phyloP scores from a whole-genome alignment of 225 moss, liverwort and hornwort species.

The Marchantia polymorpha region DNA sequence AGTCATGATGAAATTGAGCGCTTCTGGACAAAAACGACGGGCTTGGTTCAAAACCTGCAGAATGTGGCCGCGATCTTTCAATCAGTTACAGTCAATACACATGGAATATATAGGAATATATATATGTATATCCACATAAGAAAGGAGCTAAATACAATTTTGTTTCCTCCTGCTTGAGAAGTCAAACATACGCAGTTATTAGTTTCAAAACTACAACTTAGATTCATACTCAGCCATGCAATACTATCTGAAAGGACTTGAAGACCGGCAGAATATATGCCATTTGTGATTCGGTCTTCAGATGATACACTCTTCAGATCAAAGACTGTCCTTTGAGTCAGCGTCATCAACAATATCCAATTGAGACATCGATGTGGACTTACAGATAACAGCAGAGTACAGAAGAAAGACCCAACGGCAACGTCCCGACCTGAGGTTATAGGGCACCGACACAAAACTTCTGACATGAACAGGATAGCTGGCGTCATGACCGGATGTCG shows the following conservation, averaged over 20 bases:
- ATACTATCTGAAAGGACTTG: too few relatives aligned
- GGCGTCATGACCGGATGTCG: constrained; percentile 98
- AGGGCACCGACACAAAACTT: constrained; percentile 83
- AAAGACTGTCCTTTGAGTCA: background rate
- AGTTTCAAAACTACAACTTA: too few relatives aligned
- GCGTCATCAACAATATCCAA: background rate
- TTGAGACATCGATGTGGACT: constrained; percentile 19
- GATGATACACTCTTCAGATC: background rate
- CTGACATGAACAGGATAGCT: constrained; percentile 82
- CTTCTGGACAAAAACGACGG: constrained; percentile 88
- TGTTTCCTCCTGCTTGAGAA: too few relatives aligned
- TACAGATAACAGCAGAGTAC: constrained; percentile 80
- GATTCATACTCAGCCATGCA: too few relatives aligned
- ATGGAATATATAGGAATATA: too few relatives aligned
- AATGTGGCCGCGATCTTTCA: background rate
- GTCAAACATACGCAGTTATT: too few relatives aligned
- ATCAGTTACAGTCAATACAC: too few relatives aligned
- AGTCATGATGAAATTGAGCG: constrained; percentile 73
- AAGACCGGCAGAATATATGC: too few relatives aligned
- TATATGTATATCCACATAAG: too few relatives aligned
- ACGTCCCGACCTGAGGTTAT: constrained; percentile 79
- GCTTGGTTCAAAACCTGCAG: constrained; percentile 74
- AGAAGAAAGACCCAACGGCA: constrained; percentile 74
- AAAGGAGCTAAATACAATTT: too few relatives aligned
- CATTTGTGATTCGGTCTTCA: too few relatives aligned